phyloP scores from a whole-genome alignment of 1,284 basidiomycete genomes.

The Marasmius fiardii region DNA sequence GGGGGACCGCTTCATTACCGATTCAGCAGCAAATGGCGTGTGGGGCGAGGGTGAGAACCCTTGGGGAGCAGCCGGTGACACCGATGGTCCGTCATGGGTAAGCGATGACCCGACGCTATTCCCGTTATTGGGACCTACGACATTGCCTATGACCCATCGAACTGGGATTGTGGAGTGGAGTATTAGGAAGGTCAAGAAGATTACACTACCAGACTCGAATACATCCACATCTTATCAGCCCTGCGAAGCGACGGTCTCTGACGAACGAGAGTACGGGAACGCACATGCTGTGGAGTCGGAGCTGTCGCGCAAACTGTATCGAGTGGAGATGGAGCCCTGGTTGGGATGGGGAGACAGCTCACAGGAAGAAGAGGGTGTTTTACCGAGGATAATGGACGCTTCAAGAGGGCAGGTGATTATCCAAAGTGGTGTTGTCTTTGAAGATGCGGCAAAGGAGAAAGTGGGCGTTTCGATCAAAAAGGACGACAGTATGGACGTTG shows the following conservation, averaged over 20 bases:
- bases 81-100: slow-evolving; percentile 18
- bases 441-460: slow-evolving; percentile 7
- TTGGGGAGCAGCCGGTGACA: slow-evolving; percentile 7
- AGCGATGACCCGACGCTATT: slow-evolving; percentile 26
- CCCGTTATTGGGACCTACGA: slow-evolving; percentile 39
- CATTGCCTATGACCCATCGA: slow-evolving; percentile 45
- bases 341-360: slow-evolving; percentile 31
- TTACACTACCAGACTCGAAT: slow-evolving; percentile 22
- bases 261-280: background rate
- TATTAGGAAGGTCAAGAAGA: slow-evolving; percentile 37
- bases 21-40: background rate
- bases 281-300: slow-evolving; percentile 45
- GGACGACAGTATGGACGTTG: background rate
- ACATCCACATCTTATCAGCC: background rate
- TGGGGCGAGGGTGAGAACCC: slow-evolving; percentile 1
- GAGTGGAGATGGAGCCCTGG: slow-evolving; percentile 56
- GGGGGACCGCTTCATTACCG: too few species aligned
- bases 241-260: background rate
- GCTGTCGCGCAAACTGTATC: slow-evolving; percentile 42
- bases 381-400: slow-evolving; percentile 34
- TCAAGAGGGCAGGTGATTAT: slow-evolving; percentile 40
- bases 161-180: slow-evolving; percentile 49
- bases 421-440: slow-evolving; percentile 10
- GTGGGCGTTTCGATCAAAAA: slow-evolving; percentile 4
- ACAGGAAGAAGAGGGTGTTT: slow-evolving; percentile 34